Conservation (phyloP, 2,329 filamentous ascomycete genomes). For the Clonostachys chloroleuca region DNA sequence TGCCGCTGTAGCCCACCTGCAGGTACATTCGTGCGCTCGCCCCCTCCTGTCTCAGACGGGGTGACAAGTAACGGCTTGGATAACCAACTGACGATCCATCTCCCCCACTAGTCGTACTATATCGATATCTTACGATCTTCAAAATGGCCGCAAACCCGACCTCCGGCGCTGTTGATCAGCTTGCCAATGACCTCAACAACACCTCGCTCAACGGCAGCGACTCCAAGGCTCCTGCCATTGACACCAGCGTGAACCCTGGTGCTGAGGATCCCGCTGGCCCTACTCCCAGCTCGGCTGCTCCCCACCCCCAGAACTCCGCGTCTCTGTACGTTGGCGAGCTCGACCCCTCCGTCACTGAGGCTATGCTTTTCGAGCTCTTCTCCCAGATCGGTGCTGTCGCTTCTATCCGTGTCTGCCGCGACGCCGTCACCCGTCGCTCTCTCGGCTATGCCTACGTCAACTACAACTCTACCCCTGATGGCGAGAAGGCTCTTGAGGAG, state of each 20-base stretch:
- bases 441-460: slow-evolving; percentile 99
- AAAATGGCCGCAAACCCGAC: slow-evolving; percentile 59
- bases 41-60: not conserved
- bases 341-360: slow-evolving; percentile 95
- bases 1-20: too few relatives aligned
- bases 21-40: not conserved
- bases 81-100: slow-evolving; percentile 8
- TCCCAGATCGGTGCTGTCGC: slow-evolving; percentile 98
- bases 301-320: slow-evolving; percentile 85
- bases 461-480: slow-evolving; percentile 96
- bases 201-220: slow-evolving; percentile 64
- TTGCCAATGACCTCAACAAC: slow-evolving; percentile 73
- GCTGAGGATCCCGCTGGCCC: slow-evolving; percentile 59
- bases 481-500: slow-evolving; percentile 97
- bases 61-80: slow-evolving; percentile 2
- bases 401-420: slow-evolving; percentile 98
- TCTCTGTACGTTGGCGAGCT: slow-evolving; percentile 99
- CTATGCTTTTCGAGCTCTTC: slow-evolving; percentile 99
- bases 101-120: slow-evolving; percentile 4
- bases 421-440: slow-evolving; percentile 96
- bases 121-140: slow-evolving; percentile 4
- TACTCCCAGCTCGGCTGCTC: slow-evolving; percentile 69
- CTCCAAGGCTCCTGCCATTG: slow-evolving; percentile 63
- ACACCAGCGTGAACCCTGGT: slow-evolving; percentile 62
- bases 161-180: slow-evolving; percentile 69